These are phyloP conservation scores for Kalaharituber pfeilii DNA, from an alignment of 2,329 filamentous ascomycete genomes.

Conservation along the genomic window DNA sequence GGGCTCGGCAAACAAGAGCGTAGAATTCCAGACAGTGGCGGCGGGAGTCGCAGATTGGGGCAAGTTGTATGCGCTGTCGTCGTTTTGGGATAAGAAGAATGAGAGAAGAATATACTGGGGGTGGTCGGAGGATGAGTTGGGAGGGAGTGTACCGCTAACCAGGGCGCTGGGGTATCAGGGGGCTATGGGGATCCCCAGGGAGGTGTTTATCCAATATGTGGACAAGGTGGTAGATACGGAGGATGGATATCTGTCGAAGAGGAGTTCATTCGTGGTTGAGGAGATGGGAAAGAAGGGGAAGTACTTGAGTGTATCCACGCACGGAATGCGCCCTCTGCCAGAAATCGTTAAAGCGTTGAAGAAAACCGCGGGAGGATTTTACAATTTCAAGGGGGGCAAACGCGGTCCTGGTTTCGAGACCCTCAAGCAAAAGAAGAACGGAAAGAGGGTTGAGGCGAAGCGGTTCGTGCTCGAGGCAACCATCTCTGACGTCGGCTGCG, in stretches of 20 bases:
- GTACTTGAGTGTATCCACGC: slow-evolving; percentile 30
- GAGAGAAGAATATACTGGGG: slow-evolving; percentile 11
- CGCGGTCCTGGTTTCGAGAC: not conserved
- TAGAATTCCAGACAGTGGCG: slow-evolving; percentile 28
- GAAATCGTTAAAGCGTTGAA: slow-evolving; percentile 28
- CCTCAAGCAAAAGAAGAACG: not conserved
- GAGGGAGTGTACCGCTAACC: not conserved
- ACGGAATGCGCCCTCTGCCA: slow-evolving; percentile 30
- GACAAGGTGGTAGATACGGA: slow-evolving; percentile 29
- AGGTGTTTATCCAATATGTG: slow-evolving; percentile 30
- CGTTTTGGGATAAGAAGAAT: slow-evolving; percentile 10
- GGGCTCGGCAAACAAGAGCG: slow-evolving; percentile 16
- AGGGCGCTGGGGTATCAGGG: slow-evolving; percentile 21
- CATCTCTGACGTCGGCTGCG: slow-evolving; percentile 27
- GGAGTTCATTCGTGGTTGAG: slow-evolving; percentile 15
- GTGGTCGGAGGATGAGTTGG: slow-evolving; percentile 11
- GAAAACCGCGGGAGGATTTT: slow-evolving; percentile 26
- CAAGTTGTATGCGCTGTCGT: slow-evolving; percentile 11
- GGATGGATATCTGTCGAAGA: slow-evolving; percentile 25
- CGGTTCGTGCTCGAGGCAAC: slow-evolving; percentile 30
- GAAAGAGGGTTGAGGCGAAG: not conserved
- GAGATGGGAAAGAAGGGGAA: slow-evolving; percentile 20
- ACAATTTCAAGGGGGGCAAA: slow-evolving; percentile 21
- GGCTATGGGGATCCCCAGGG: slow-evolving; percentile 30
- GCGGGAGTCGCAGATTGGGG: slow-evolving; percentile 32